These are phyloP conservation scores for Cnidoscolus chayamansa DNA, from an alignment of 441 rosid species.

Conservation along the genomic window DNA sequence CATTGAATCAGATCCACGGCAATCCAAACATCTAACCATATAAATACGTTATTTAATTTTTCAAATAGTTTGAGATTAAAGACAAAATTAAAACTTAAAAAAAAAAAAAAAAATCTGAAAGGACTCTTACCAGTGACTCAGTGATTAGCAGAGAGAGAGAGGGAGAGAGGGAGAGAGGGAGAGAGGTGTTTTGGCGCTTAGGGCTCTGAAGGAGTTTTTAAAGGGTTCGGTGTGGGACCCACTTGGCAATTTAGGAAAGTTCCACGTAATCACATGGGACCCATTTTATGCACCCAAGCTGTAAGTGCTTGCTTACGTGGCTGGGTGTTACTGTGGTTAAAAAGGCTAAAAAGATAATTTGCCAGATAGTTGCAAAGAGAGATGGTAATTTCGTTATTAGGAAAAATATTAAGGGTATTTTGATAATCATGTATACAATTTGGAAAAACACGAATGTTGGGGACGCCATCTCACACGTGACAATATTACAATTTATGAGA, in stretches of 20 bases:
- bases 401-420: neutral
- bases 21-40: conserved; percentile 3
- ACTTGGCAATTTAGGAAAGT: neutral
- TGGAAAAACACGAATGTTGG: neutral
- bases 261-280: neutral
- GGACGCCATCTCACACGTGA: neutral
- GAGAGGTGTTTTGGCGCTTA: conserved; percentile 16
- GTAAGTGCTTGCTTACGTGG: neutral
- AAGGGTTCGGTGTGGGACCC: conserved; percentile 24
- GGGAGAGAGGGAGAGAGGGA: neutral
- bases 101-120: neutral
- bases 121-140: conserved; percentile 13
- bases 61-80: neutral
- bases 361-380: neutral
- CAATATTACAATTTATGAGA: neutral
- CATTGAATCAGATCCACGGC: neutral
- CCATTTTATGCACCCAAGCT: neutral
- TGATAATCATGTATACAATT: neutral
- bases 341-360: neutral
- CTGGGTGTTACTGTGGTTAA: neutral
- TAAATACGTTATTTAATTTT: neutral
- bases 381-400: neutral
- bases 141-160: neutral
- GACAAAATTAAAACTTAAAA: neutral
- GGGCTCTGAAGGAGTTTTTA: conserved; percentile 14